Base-by-base conservation (phyloP, 2,329 filamentous ascomycete genomes). In the Pseudopithomyces chartarum region DNA sequence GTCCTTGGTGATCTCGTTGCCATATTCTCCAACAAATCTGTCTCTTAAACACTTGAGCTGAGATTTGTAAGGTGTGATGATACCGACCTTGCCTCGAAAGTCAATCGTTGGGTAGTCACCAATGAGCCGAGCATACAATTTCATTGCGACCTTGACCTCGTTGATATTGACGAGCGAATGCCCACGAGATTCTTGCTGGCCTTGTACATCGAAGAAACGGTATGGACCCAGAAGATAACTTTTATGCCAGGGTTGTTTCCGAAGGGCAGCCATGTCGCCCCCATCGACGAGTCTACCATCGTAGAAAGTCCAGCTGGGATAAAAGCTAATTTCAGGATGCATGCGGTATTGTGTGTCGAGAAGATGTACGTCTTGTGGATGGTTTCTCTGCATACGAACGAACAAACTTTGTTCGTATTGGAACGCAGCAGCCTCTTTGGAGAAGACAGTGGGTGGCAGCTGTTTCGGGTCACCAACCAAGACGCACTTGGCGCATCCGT, bases 281-380 rank as follows among this genome's bases (percentile, higher is more conserved):
- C 96, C 95, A 74, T 99, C 92, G 61, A 93, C 81, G 11, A 99
- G 85, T 61, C 87, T 86, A 26, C 91, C 87, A 71, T 98, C 92
- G 78, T 99, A 99, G 78, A 99, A 99, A 50, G 93, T 89, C 65
- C 84, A 81, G 74, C 92, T 97, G 1, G 96, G 95, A 75, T 97
- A 99, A 51, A 82, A 76, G 75, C 92, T 97, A 73, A 99, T 99
- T 64, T 95, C 91, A 0, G 96, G 95, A 78, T 99, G 95, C 96
- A 99, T 99, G 77, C 95, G 95, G 74, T 99, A 99, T 73, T 99
- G 95, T 54, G 90, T 95, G 71, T 98, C 94, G n/a, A 99, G 86
- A 23, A 99, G 83, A 79, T 99, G 94, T 15, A 99, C 88, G 62
- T 96, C 90, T 32, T 90, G 82, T 0, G 92, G 91, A 67, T 94